A percentile compares a stretch with the other conserved stretches of the same genome.
phyloP scores from a whole-genome alignment of 441 rosid species.

The Metrosideros polymorpha region DNA sequence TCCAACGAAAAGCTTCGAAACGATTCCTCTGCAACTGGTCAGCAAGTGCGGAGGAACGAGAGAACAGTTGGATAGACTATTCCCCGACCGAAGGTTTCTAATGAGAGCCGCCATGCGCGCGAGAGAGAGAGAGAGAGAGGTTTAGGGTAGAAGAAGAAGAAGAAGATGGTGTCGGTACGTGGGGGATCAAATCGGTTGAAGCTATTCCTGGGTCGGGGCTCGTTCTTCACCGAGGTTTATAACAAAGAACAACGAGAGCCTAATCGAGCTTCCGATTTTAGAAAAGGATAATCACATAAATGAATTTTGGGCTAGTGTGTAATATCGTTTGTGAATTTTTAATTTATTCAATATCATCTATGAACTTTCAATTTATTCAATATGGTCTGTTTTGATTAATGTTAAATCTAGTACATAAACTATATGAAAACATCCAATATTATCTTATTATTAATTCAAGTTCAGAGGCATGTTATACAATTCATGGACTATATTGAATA shows the following conservation, averaged over 20 bases:
- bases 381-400: fast-evolving
- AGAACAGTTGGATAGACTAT: not conserved
- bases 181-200: not conserved
- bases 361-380: not conserved
- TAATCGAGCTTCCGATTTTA: not conserved
- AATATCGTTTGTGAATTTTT: fast-evolving
- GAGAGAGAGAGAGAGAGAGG: not conserved
- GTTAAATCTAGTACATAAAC: fast-evolving
- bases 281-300: not conserved
- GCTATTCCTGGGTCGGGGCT: not conserved
- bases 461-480: fast-evolving
- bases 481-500: fast-evolving
- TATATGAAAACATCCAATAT: not conserved
- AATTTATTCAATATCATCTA: fast-evolving
- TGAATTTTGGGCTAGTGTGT: fast-evolving
- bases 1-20: slow-evolving; percentile 79
- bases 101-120: not conserved
- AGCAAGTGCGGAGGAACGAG: slow-evolving; percentile 25
- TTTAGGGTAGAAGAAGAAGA: not conserved
- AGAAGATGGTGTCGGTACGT: not conserved
- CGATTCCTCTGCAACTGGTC: slow-evolving; percentile 43
- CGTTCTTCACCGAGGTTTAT: not conserved
- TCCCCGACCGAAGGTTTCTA: not conserved
- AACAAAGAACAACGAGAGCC: not conserved
- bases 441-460: not conserved